These are phyloP conservation scores for Pleurozium schreberi DNA, from an alignment of 225 moss, liverwort and hornwort species.

Conservation along the genomic window DNA sequence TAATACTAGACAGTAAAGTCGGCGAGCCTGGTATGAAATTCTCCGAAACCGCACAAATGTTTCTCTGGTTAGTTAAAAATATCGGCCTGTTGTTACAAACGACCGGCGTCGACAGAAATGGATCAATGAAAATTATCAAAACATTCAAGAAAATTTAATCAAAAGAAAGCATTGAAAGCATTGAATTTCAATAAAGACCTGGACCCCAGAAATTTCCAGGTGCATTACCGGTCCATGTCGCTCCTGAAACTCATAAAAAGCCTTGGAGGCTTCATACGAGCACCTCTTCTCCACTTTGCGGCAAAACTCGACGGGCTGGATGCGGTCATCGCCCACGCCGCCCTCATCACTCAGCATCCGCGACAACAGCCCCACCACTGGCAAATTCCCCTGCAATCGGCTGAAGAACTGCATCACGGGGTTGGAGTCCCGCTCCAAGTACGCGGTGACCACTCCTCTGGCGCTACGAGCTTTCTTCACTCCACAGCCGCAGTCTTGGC, in stretches of 20 bases:
- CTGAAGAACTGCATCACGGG: constrained; percentile 60
- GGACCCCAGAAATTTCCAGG: neutral
- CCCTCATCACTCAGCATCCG: constrained; percentile 87
- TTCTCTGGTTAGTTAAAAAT: neutral
- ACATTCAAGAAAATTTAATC: neutral
- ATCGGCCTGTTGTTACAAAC: neutral
- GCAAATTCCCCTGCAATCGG: constrained; percentile 62
- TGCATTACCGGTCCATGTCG: constrained; percentile 68
- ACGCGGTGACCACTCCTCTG: constrained; percentile 39
- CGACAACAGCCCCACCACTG: constrained; percentile 72
- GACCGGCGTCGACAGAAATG: neutral
- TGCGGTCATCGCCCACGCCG: constrained; percentile 73
- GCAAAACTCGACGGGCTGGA: constrained; percentile 82
- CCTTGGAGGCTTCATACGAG: constrained; percentile 44
- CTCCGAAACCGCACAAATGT: neutral
- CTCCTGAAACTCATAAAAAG: constrained; percentile 59
- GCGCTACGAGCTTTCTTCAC: neutral
- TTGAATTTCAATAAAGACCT: neutral
- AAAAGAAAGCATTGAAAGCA: neutral
- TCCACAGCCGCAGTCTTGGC: neutral
- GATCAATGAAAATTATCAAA: neutral
- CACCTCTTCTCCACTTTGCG: constrained; percentile 60
- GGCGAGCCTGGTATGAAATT: neutral
- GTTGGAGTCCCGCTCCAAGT: constrained; percentile 46
- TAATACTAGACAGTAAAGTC: neutral